A percentile compares a stretch with the other conserved stretches of the same genome.
Conservation (phyloP, 305 asterid genomes). For the Fraxinus angustifolia region DNA sequence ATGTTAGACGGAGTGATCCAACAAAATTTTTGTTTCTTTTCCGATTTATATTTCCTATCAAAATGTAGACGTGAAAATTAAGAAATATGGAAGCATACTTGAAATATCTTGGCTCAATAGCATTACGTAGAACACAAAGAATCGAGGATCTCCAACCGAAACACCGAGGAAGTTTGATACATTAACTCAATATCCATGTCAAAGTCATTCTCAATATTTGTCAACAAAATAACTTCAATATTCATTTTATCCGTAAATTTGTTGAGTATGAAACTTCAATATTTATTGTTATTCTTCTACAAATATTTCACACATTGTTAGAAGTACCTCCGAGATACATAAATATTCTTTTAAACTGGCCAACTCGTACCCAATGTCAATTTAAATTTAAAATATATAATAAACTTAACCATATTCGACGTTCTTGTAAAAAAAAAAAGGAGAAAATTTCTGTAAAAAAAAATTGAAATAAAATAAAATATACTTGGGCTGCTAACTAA, state of each 20-base stretch:
- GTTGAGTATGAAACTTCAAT: neutral
- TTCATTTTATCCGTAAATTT: neutral
- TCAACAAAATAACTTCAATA: neutral
- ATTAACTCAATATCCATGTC: neutral
- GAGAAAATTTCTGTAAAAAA: neutral
- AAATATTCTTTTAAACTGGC: neutral
- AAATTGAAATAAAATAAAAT: neutral
- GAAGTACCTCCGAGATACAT: neutral
- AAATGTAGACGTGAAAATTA: neutral
- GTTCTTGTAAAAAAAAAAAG: neutral
- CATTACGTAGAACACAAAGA: neutral
- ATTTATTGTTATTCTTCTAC: neutral
- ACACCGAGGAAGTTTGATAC: neutral
- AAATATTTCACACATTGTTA: neutral
- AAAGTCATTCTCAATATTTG: neutral
- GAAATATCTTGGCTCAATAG: neutral
- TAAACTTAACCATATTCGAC: neutral
- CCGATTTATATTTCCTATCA: neutral
- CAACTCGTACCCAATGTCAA: neutral
- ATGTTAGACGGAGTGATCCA: neutral
- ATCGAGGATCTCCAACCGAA: neutral
- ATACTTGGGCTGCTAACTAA: neutral
- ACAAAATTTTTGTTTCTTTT: neutral
- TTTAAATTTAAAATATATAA: no score
- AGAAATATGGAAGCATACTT: neutral